Conservation (phyloP, 2,329 filamentous ascomycete genomes). For the Pseudocercospora crystallina region DNA sequence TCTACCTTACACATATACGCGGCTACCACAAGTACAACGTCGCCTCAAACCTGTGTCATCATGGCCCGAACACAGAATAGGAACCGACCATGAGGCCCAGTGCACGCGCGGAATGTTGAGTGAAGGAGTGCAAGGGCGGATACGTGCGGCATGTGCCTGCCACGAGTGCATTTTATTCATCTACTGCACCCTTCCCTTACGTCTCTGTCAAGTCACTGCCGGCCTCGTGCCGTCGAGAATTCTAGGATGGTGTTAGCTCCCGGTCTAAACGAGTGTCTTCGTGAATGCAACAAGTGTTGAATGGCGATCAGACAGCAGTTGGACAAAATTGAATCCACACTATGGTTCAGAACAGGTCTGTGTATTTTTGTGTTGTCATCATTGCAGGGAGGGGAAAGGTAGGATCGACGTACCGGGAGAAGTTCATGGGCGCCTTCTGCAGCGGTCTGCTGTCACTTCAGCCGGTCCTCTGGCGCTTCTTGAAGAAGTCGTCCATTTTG, state of each 20-base stretch:
- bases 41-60: slow-evolving; percentile 9
- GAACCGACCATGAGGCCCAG: no score
- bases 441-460: slow-evolving; percentile 17
- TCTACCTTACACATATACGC: no score
- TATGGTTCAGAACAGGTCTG: slow-evolving; percentile 35
- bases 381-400: slow-evolving; percentile 12
- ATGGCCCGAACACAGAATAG: no score
- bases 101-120: no score
- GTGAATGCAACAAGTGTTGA: background rate
- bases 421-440: background rate
- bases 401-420: slow-evolving; percentile 13
- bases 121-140: no score
- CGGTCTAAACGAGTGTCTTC: no score
- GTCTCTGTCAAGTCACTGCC: no score
- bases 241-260: no score
- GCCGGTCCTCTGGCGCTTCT: slow-evolving; percentile 35
- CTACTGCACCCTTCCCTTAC: no score
- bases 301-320: slow-evolving; percentile 36
- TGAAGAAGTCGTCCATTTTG: slow-evolving; percentile 77
- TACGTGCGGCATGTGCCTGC: no score
- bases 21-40: background rate
- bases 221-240: no score
- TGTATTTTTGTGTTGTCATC: slow-evolving; percentile 34
- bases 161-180: no score
- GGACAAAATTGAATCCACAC: slow-evolving; percentile 34